phyloP scores from a whole-genome alignment of 805 yeast genomes.

The Zygosaccharomyces bailii region DNA sequence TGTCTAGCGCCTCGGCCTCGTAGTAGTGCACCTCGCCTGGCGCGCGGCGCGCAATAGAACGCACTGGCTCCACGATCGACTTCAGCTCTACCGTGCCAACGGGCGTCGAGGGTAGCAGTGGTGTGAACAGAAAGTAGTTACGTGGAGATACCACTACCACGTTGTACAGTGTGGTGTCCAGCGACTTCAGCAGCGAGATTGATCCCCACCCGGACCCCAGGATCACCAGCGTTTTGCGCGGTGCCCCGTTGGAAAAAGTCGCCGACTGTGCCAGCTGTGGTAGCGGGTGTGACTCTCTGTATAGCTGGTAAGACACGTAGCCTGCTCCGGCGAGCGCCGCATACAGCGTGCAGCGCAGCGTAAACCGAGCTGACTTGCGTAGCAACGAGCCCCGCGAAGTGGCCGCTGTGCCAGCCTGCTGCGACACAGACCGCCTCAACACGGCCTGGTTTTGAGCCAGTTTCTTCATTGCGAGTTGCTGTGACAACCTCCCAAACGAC shows the following conservation, averaged over 20 bases:
- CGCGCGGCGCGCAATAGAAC: conserved; percentile 76
- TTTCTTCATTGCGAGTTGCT: not conserved
- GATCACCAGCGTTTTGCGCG: conserved; percentile 52
- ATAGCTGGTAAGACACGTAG: conserved; percentile 59
- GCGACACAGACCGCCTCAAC: not conserved
- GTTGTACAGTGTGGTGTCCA: conserved; percentile 84
- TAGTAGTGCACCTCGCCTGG: conserved; percentile 75
- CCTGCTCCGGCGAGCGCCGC: conserved; percentile 52
- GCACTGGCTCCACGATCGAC: conserved; percentile 91
- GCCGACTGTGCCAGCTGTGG: conserved; percentile 60
- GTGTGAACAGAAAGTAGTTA: conserved; percentile 93
- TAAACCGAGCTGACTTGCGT: conserved; percentile 10
- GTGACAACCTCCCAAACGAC: not conserved
- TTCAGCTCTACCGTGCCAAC: conserved; percentile 88
- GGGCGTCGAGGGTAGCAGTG: conserved; percentile 91
- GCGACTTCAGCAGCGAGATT: conserved; percentile 73
- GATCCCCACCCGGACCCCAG: conserved; percentile 96
- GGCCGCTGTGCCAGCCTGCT: not conserved
- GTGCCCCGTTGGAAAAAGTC: conserved; percentile 44
- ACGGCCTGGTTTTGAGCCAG: not conserved
- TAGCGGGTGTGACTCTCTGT: conserved; percentile 59
- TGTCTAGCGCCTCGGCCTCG: conserved; percentile 86
- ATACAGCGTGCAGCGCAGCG: conserved; percentile 9
- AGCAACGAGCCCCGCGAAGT: conserved; percentile 4
- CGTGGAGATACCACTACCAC: conserved; percentile 90